Evolutionary conservation across 2,329 filamentous ascomycete genomes (phyloP), one percentile per base, ranked within the genome.

Genomic region (Ceratocystis ficicola): DNA sequence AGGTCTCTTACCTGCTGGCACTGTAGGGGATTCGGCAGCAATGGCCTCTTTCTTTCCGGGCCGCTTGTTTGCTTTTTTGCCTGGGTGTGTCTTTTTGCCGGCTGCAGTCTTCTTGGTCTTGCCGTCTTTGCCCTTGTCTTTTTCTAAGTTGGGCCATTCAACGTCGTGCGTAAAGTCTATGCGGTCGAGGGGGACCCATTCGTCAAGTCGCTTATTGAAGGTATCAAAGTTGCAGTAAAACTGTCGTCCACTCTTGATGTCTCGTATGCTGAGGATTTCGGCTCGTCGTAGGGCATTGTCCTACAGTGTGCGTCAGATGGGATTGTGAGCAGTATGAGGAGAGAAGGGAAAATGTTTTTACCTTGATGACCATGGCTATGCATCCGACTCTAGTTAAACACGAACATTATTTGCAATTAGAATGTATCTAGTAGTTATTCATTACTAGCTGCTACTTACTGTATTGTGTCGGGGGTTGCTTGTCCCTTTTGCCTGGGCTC

Each of bases 171-270:
- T 80, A 67, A 99, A 86, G 74, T 97, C 90, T 70, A 99, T 90
- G 44, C 94, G 84, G 44, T 84, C 81, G 36, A 88, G 83, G 1
- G 88, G 81, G 8, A 99, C 86, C 94, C 94, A 99, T 79, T 99
- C 94, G 78, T 83, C 79, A 12, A 84, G 76, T 70, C 80, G 81
- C 76, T 97, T 97, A 77, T 97, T 97, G 83, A 96, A 97, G 72
- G 95, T 95, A 73, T 96, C 90, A 74, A 96, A 97, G 75, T 97
- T 95, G 72, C 95, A 95, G 76, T 96, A 96, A 73, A 93, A 96
- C 65, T 89, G 88, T 48, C 90, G 87, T 17, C 88, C 87, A 72
- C 90, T 93, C 75, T 95, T 95, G 25, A 89, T 88, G 68, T 92
- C 89, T 73, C 89, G 87, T 71, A 97, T 95, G 67, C 90, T 94